These are phyloP conservation scores for Tolypocladium tundrense DNA, from an alignment of 2,329 filamentous ascomycete genomes.

Conservation along the genomic window DNA sequence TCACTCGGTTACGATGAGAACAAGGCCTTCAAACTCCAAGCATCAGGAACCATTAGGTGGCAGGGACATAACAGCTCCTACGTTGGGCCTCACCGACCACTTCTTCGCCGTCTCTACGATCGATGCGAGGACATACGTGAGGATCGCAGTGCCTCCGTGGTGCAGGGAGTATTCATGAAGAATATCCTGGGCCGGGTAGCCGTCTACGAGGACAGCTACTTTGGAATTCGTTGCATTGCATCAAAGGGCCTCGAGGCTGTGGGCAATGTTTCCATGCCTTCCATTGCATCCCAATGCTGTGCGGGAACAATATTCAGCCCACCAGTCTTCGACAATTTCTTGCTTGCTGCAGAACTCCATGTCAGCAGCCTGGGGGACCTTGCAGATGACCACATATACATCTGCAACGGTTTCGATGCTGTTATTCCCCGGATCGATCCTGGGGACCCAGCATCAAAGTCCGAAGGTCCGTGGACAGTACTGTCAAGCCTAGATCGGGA, in stretches of 20 bases:
- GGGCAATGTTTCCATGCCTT: not conserved
- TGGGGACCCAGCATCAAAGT: not conserved
- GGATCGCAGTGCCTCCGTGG: not conserved
- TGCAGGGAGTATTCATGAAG: not conserved
- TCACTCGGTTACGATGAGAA: not conserved
- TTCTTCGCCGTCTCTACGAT: not conserved
- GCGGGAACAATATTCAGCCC: not conserved
- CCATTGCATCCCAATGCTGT: not conserved
- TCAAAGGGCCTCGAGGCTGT: slow-evolving; percentile 1
- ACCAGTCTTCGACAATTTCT: not conserved
- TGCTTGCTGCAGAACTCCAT: slow-evolving; percentile 1
- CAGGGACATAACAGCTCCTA: not conserved
- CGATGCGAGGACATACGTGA: not conserved
- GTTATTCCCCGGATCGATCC: not conserved
- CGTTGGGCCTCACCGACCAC: not conserved
- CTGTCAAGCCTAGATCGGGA: not conserved
- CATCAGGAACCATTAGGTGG: not conserved
- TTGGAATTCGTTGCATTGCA: slow-evolving; percentile 1
- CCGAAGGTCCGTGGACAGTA: not conserved
- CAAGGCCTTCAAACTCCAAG: not conserved
- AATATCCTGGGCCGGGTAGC: not conserved
- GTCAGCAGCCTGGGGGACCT: not conserved
- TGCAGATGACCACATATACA: not conserved
- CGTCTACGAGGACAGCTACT: not conserved
- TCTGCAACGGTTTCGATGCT: not conserved